phyloP scores from a whole-genome alignment of 139 green algal species.

The Pleodorina starrii region DNA sequence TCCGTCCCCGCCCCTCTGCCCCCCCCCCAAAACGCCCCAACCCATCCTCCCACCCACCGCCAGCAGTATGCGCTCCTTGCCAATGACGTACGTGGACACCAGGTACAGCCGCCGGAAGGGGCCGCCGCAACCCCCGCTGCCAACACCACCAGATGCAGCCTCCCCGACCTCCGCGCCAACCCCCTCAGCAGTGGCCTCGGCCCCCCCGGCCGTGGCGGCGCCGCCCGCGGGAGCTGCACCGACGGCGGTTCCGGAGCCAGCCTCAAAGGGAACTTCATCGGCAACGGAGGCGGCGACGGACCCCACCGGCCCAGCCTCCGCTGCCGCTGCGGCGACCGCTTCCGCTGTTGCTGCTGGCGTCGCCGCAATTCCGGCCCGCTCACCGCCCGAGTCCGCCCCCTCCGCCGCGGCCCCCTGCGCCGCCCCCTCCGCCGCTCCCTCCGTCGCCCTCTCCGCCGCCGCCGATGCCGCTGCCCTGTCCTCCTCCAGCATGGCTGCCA shows the following conservation, averaged over 20 bases:
- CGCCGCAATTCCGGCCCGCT: no score
- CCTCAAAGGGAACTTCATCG: no score
- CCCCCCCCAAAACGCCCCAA: no score
- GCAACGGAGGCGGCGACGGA: no score
- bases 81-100: slow-evolving; percentile 84
- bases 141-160: background rate
- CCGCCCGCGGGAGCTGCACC: no score
- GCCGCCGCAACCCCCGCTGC: background rate
- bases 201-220: background rate
- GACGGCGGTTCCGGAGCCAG: no score
- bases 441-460: background rate
- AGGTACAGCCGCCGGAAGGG: slow-evolving; percentile 68
- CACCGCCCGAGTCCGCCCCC: no score
- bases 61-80: slow-evolving; percentile 88
- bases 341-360: background rate
- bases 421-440: background rate
- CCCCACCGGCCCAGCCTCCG: no score
- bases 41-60: slow-evolving; percentile 56
- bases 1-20: no score
- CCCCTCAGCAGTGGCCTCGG: background rate
- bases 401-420: background rate
- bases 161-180: background rate
- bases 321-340: no score
- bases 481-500: slow-evolving; percentile 62
- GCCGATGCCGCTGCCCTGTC: background rate